phyloP scores from a whole-genome alignment of 129 eudicot genomes.

The Escallonia herrerae region DNA sequence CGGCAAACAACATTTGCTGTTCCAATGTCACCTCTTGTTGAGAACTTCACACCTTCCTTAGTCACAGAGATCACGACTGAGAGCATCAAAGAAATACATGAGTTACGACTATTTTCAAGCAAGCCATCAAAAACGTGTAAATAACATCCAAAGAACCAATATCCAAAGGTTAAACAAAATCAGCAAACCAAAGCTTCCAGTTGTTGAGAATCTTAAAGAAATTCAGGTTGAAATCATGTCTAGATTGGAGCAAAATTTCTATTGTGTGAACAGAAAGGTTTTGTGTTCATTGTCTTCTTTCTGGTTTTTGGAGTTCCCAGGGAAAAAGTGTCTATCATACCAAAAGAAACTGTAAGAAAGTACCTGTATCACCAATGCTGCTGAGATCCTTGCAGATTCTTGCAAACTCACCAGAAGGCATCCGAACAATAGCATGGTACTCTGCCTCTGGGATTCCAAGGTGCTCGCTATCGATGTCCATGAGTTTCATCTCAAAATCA shows the following conservation, averaged over 20 bases:
- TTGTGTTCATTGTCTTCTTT: no score
- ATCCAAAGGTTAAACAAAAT: background rate
- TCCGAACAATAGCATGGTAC: conserved; percentile 83
- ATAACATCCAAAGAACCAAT: no score
- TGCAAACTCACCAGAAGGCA: conserved; percentile 88
- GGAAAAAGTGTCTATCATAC: no score
- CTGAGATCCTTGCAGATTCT: conserved; percentile 96
- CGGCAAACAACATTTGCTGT: conserved; percentile 85
- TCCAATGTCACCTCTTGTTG: conserved; percentile 92
- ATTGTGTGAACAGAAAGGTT: no score
- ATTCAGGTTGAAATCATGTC: no score
- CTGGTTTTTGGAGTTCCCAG: no score
- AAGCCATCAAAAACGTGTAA: background rate
- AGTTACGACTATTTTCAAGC: background rate
- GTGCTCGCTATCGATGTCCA: conserved; percentile 97
- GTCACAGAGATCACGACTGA: conserved; percentile 94
- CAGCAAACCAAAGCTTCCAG: no score
- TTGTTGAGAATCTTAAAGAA: no score
- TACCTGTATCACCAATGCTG: conserved; percentile 97
- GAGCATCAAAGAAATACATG: background rate
- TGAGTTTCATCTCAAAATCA: conserved; percentile 93
- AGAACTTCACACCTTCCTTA: conserved; percentile 89
- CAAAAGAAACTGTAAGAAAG: background rate
- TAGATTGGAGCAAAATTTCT: no score
- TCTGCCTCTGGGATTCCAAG: conserved; percentile 93